Base-by-base conservation (phyloP, 371 early-diverging fungal species). In the Zopfochytrium polystomum region DNA sequence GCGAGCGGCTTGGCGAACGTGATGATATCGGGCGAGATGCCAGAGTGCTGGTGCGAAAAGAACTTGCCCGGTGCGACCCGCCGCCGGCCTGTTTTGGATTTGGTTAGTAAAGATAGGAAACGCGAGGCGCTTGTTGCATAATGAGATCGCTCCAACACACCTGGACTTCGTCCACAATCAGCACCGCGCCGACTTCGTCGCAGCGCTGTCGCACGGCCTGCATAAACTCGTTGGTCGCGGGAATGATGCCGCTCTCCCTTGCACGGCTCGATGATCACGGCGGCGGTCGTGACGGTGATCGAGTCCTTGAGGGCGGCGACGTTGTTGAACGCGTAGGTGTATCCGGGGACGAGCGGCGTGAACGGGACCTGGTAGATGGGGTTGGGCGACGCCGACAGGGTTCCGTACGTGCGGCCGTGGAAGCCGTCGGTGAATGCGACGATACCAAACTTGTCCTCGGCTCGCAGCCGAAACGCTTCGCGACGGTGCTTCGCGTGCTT, bases 31-130 rank as follows among this genome's bases (percentile, higher is more conserved):
- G 97, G 97, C 23, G 74, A n/a, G n/a, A n/a, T 83, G 58, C 75
- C 76, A 20, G 68, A 65, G 18, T 15, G n/a, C 63, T 91, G 87
- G 68, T 92, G 90, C 9, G 88, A 92, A 87, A 90, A 95, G 38
- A 95, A 70, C 58, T 85, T 87, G 60, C 96, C 97, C 3, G n/a
- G 93, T 87, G 52, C 97, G 86, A 20, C n/a, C 90, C 91, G 38
- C 95, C 65, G 6, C 97, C 97, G 74, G n/a, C n/a, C n/a, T n/a
- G n/a, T 93, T 93, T 85, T 96, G 97, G 65, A 97, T 92, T 80
- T 97, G 96, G 79, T 97, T n/a, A n/a, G n/a, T n/a, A n/a, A n/a
- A n/a, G n/a, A n/a, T n/a, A n/a, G n/a, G n/a, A n/a, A n/a, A n/a
- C n/a, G n/a, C n/a, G n/a, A n/a, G n/a, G n/a, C n/a, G n/a, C n/a